Evolutionary conservation across 75 land plant genomes (phyloP), one percentile per base, ranked within the genome.

Genomic region (Pinus tabuliformis): DNA sequence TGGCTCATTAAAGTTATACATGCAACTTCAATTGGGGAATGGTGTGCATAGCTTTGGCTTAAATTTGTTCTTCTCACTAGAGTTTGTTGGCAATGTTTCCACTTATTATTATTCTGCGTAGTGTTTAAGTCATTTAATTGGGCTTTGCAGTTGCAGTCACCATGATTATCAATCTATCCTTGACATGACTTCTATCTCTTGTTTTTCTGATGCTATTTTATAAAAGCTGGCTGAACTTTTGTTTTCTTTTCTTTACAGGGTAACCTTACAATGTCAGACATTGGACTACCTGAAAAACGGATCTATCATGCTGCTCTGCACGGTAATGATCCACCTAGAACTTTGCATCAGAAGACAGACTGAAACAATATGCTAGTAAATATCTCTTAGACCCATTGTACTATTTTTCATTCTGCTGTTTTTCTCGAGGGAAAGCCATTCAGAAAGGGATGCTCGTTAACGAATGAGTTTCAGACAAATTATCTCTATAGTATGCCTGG

Each of bases 241-340:
- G 36, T 75, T 60, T 49, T 16, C n/a, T 14, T 62, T 59, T 60
- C 17, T 63, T n/a, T 78, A 76, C 91, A 95, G 99, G 96, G 98
- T 8, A 81, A 90, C 73, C 75, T 97, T 22, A 87, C 59, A 39
- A 56, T 92, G 68, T 95, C 96, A 57, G 96, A 97, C 72, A 89
- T 97, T 83, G 99, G 99, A 62, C 82, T 97, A 56, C 82, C 93
- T 63, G 99, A 97, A 85, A 97, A 97, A 85, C 88, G 98, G 71
- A 78, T 92, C 37, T 97, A 95, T 72, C 99, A 86, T 87, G 82
- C 92, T 78, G 94, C 91, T 68, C 81, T 94, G 73, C 83, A 90
- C 79, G 97, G 95, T 88, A 91, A 86, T 86, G 74, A 80, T 79
- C 73, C 79, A 75, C 78, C 86, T 86, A 84, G 68, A 75, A 80